Evolutionary conservation across 2,329 filamentous ascomycete genomes (phyloP).

Genomic region (Parastagonospora nodorum): DNA sequence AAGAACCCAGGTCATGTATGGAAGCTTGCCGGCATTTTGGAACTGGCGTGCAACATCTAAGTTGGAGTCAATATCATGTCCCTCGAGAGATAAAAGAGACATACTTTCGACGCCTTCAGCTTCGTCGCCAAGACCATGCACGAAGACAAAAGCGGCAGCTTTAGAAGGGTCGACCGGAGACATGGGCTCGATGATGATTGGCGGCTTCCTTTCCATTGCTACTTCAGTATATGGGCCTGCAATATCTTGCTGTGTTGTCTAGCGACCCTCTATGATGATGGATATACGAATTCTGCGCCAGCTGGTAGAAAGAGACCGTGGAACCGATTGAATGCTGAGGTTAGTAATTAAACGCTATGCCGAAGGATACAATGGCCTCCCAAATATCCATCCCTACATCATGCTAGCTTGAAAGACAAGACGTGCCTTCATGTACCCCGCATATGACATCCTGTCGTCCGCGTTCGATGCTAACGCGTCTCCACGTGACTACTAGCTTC

Average conservation of each 20-base stretch:
- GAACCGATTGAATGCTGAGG: too few species aligned
- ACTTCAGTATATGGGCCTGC: not conserved
- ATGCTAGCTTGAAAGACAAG: too few species aligned
- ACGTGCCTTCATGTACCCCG: slow-evolving; percentile 11
- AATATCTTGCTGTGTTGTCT: not conserved
- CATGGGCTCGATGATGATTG: slow-evolving; percentile 46
- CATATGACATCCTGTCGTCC: slow-evolving; percentile 4
- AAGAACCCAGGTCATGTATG: slow-evolving; percentile 56
- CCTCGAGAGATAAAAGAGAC: slow-evolving; percentile 4
- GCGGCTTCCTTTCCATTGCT: slow-evolving; percentile 21
- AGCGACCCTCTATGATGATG: too few species aligned
- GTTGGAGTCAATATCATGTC: not conserved
- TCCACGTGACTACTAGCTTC: slow-evolving; percentile 17
- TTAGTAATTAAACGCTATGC: too few species aligned
- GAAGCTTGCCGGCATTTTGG: slow-evolving; percentile 54
- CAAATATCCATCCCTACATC: too few species aligned
- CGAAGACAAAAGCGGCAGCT: slow-evolving; percentile 52
- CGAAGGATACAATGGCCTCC: too few species aligned
- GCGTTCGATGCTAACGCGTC: slow-evolving; percentile 7
- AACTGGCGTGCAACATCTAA: slow-evolving; percentile 55
- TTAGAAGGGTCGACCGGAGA: slow-evolving; percentile 43
- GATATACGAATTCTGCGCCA: too few species aligned
- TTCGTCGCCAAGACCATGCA: slow-evolving; percentile 55
- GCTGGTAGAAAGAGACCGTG: too few species aligned
- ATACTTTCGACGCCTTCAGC: slow-evolving; percentile 51